A percentile compares a stretch with the other conserved stretches of the same genome.
Conservation (phyloP, 225 moss, liverwort and hornwort species). For the Polytrichum commune region DNA sequence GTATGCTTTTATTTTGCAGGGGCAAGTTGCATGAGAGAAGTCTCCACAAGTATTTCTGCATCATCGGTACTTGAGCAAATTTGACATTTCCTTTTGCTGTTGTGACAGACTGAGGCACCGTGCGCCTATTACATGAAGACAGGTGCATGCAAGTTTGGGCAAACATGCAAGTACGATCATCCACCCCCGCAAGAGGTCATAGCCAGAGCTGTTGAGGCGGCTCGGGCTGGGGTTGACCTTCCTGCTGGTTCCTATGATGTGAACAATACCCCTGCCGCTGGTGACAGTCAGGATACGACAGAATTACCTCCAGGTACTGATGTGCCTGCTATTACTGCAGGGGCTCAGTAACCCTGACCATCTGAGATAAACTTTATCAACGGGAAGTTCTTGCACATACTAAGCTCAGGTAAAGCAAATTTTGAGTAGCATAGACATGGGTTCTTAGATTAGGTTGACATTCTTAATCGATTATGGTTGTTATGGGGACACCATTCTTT, state of each 20-base stretch:
- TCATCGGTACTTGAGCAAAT: neutral
- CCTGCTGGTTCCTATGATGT: constrained; percentile 25
- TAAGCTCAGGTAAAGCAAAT: neutral
- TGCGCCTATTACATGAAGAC: constrained; percentile 99
- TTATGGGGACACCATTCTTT: neutral
- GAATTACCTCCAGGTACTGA: constrained; percentile 56
- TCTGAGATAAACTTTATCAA: too few relatives aligned
- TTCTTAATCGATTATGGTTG: neutral
- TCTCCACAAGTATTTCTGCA: neutral
- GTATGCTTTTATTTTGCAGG: too few relatives aligned
- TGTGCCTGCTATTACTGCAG: constrained; percentile 30
- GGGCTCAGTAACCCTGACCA: constrained; percentile 21
- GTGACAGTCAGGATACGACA: constrained; percentile 32
- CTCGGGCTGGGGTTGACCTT: constrained; percentile 36
- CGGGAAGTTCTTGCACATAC: neutral
- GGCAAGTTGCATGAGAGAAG: too few relatives aligned
- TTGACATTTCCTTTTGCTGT: neutral
- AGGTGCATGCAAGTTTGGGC: constrained; percentile 89
- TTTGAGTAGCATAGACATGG: constrained; percentile 3
- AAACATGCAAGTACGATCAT: constrained; percentile 89
- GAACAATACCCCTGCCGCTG: constrained; percentile 15
- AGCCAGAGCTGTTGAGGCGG: constrained; percentile 78
- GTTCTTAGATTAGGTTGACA: neutral
- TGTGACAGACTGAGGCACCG: constrained; percentile 63
- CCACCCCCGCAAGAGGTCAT: constrained; percentile 89